A percentile compares a stretch with the other conserved stretches of the same genome.
These are phyloP conservation scores for Ceratocystis cacaofunesta DNA, from an alignment of 2,329 filamentous ascomycete species.

Conservation along the genomic window DNA sequence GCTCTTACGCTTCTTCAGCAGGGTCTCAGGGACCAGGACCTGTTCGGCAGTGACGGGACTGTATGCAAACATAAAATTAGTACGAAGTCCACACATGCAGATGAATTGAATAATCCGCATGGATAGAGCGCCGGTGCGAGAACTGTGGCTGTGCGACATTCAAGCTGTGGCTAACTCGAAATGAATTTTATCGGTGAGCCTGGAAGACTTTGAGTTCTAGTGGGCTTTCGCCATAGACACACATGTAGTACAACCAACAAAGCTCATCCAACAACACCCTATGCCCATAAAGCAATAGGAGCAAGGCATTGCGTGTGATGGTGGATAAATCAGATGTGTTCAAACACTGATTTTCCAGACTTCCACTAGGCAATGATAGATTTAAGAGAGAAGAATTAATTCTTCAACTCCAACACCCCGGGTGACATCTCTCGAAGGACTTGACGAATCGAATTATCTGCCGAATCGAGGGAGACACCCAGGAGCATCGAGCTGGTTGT, in stretches of 20 bases:
- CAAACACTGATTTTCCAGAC: background rate
- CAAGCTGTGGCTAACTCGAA: conserved; percentile 77
- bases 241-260: background rate
- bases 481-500: conserved; percentile 69
- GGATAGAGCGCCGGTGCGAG: conserved; percentile 66
- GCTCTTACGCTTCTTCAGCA: conserved; percentile 99
- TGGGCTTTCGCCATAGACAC: conserved; percentile 15
- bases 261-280: conserved; percentile 69
- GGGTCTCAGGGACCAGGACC: conserved; percentile 95
- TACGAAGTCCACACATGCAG: conserved; percentile 48
- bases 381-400: conserved; percentile 57
- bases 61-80: conserved; percentile 53
- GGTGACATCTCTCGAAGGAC: conserved; percentile 41
- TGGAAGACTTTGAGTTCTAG: conserved; percentile 1
- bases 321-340: conserved; percentile 7
- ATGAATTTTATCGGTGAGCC: conserved; percentile 67
- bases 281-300: conserved; percentile 25
- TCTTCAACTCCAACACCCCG: conserved; percentile 72
- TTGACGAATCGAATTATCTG: conserved; percentile 32
- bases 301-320: conserved; percentile 25
- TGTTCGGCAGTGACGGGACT: conserved; percentile 90
- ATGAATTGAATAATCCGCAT: conserved; percentile 41
- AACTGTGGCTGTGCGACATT: conserved; percentile 93
- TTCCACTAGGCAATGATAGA: conserved; percentile 44
- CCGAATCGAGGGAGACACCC: conserved; percentile 41